phyloP scores from a whole-genome alignment of 2,329 filamentous ascomycete species.

The Ophiostoma quercus region DNA sequence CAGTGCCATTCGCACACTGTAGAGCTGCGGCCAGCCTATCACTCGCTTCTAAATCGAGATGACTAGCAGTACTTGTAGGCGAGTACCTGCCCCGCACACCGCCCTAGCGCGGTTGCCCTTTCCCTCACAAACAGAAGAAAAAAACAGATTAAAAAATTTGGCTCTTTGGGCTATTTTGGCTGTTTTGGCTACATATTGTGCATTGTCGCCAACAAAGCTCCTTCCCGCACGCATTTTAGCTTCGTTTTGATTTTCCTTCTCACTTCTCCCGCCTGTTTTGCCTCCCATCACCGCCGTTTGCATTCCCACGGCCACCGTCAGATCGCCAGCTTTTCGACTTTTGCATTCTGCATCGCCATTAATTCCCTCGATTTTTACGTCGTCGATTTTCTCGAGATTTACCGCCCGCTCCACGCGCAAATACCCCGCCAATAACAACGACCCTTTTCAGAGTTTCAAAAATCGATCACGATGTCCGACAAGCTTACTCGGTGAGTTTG shows the following conservation, averaged over 20 bases:
- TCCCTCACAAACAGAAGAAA: conserved; percentile 24
- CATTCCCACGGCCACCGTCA: conserved; percentile 1
- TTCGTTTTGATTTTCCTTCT: not conserved
- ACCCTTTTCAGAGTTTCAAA: conserved; percentile 5
- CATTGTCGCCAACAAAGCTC: conserved; percentile 21
- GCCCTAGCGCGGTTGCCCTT: conserved; percentile 27
- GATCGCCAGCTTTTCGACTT: conserved; percentile 8
- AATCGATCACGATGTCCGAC: conserved; percentile 25
- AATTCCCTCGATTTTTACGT: not conserved
- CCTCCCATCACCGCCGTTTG: not conserved
- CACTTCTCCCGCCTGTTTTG: conserved; percentile 16
- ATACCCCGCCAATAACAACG: conserved; percentile 23
- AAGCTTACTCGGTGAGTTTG: conserved; percentile 73
- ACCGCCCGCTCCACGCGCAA: not conserved
- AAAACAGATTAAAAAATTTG: conserved; percentile 20
- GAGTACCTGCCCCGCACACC: conserved; percentile 24
- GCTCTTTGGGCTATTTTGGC: conserved; percentile 11
- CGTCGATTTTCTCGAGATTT: not conserved
- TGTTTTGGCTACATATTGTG: conserved; percentile 20
- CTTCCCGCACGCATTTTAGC: conserved; percentile 17
- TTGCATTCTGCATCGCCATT: not conserved
- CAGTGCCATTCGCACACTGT: not conserved
- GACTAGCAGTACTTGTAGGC: conserved; percentile 16
- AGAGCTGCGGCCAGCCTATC: conserved; percentile 21
- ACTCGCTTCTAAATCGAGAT: conserved; percentile 23